These are phyloP conservation scores for Nannochloropsis gaditana DNA, from an alignment of 108 stramenopile genomes.

Conservation along the genomic window DNA sequence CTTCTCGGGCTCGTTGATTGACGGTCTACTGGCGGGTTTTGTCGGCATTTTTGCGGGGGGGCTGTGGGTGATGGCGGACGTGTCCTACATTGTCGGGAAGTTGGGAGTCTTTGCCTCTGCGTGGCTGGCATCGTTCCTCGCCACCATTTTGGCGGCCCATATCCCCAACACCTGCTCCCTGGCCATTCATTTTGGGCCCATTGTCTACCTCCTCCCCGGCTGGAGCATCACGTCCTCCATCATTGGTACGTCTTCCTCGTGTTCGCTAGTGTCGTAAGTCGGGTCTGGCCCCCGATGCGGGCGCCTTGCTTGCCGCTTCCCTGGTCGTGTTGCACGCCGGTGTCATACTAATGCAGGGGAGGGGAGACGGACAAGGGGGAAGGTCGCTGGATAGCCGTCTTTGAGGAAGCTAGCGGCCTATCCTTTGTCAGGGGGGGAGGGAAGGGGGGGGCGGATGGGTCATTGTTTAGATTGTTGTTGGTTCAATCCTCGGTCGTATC, in stretches of 20 bases:
- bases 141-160: neutral
- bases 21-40: neutral
- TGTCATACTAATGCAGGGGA: too few relatives aligned
- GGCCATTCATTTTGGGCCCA: neutral
- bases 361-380: too few relatives aligned
- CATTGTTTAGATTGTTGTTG: too few relatives aligned
- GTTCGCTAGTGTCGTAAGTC: too few relatives aligned
- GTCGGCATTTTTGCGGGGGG: neutral
- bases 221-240: conserved; percentile 3
- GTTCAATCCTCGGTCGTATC: too few relatives aligned
- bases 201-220: neutral
- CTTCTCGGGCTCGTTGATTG: neutral
- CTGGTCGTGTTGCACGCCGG: too few relatives aligned
- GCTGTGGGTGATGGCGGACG: neutral
- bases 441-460: too few relatives aligned
- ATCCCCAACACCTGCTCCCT: neutral
- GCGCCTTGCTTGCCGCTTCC: too few relatives aligned
- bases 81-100: neutral
- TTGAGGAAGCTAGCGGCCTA: too few relatives aligned
- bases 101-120: neutral
- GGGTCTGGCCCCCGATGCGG: too few relatives aligned
- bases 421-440: too few relatives aligned
- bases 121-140: neutral
- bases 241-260: neutral
- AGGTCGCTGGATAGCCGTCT: too few relatives aligned